A percentile compares a stretch with the other conserved stretches of the same genome.
phyloP scores from a whole-genome alignment of 2,329 filamentous ascomycete species.

The Colletotrichum gloeosporioides region DNA sequence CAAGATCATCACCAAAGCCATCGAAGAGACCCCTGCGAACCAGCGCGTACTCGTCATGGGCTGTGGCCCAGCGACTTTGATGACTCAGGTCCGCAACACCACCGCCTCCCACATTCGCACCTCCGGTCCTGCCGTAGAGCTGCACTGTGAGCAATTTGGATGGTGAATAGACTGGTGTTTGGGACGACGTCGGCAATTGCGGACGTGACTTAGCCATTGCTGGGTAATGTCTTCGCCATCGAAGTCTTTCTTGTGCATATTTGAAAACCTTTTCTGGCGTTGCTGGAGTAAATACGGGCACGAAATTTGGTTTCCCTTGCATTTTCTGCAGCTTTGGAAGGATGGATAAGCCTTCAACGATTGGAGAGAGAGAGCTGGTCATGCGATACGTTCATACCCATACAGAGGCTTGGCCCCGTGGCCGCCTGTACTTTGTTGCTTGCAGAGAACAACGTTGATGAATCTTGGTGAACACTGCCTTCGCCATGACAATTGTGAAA shows the following conservation, averaged over 20 bases:
- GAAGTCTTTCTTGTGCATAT: not conserved
- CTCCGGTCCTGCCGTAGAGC: constrained; percentile 48
- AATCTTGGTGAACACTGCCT: not conserved
- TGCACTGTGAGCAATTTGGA: constrained; percentile 55
- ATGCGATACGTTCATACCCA: constrained; percentile 1
- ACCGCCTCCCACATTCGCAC: constrained; percentile 42
- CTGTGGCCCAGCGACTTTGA: constrained; percentile 51
- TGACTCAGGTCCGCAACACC: constrained; percentile 46
- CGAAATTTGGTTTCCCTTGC: not conserved
- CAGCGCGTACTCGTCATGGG: constrained; percentile 47
- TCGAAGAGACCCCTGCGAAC: constrained; percentile 30
- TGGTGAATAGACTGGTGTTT: constrained; percentile 34
- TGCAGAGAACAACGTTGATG: not conserved
- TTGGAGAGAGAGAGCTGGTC: not conserved
- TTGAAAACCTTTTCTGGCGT: not conserved
- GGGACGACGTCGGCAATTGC: not conserved
- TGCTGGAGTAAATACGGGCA: constrained; percentile 10
- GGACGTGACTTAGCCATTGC: not conserved
- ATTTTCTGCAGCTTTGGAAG: not conserved
- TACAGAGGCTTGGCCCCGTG: constrained; percentile 3
- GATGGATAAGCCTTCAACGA: not conserved
- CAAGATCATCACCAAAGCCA: constrained; percentile 35
- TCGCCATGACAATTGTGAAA: not conserved
- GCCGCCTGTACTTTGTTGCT: not conserved
- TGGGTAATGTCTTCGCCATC: not conserved